These are phyloP conservation scores for Citrus sp. DNA, from an alignment of 345 rosid species.

Conservation along the genomic window DNA sequence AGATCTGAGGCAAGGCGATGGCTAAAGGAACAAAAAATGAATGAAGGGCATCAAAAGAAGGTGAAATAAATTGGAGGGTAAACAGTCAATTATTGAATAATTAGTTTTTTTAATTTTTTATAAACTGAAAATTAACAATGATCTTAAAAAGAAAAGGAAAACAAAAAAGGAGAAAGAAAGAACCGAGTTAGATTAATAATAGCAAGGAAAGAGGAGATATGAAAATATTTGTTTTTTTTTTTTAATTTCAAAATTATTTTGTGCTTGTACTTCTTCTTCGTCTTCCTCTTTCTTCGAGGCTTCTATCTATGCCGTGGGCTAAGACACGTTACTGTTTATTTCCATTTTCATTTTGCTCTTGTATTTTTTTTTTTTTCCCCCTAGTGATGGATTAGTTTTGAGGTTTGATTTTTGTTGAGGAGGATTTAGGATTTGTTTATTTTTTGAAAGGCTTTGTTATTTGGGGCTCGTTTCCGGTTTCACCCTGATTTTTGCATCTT, in stretches of 20 bases:
- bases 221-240: neutral
- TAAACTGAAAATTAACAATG: neutral
- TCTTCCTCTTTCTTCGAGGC: neutral
- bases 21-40: neutral
- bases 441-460: no score
- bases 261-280: neutral
- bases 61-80: slow-evolving; percentile 6
- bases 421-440: no score
- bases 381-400: no score
- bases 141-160: neutral
- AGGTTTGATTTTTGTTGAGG: no score
- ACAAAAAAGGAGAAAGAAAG: neutral
- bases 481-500: neutral
- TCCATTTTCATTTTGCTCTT: neutral
- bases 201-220: neutral
- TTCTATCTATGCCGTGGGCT: neutral
- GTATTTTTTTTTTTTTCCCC: neutral
- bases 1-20: neutral
- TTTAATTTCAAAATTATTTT: no score
- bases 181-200: neutral
- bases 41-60: neutral
- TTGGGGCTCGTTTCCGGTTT: no score
- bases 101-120: neutral
- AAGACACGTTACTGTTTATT: neutral
- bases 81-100: slow-evolving; percentile 16